phyloP scores from a whole-genome alignment of 2,329 filamentous ascomycete genomes.

The Neopestalotiopsis rosae region DNA sequence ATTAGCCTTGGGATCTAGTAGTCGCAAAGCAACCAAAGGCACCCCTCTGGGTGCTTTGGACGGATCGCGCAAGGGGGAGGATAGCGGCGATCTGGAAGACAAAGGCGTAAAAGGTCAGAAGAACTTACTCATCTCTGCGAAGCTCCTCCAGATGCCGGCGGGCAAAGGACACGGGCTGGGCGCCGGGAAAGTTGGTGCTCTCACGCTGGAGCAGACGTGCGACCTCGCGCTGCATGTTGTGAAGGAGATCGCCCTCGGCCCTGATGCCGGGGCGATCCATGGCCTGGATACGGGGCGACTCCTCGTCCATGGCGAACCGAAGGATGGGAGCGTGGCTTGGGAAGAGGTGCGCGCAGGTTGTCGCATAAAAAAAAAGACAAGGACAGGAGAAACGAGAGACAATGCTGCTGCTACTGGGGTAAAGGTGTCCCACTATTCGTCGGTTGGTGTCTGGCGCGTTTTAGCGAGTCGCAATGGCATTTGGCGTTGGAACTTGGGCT shows the following conservation, averaged over 20 bases:
- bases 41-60: background rate
- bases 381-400: background rate
- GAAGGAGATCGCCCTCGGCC: conserved; percentile 64
- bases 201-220: conserved; percentile 75
- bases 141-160: conserved; percentile 83
- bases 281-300: conserved; percentile 43
- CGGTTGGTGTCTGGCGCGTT: background rate
- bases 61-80: too few species aligned
- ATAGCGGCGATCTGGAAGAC: background rate
- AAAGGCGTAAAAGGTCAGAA: background rate
- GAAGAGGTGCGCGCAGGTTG: background rate
- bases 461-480: background rate
- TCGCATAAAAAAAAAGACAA: background rate
- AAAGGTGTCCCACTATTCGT: background rate
- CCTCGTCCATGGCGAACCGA: conserved; percentile 1
- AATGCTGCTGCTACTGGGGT: background rate
- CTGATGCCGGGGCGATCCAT: conserved; percentile 70
- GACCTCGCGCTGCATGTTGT: conserved; percentile 72
- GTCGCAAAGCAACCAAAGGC: conserved; percentile 45
- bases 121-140: conserved; percentile 65
- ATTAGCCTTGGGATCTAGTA: background rate
- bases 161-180: conserved; percentile 93
- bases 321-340: background rate
- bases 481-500: background rate
- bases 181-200: conserved; percentile 78